Percentiles rank a stretch among this genome's conserved stretches.
Evolutionary conservation across 192 early-diverging fungal species (phyloP).

Genomic region (Backusella sp.): DNA sequence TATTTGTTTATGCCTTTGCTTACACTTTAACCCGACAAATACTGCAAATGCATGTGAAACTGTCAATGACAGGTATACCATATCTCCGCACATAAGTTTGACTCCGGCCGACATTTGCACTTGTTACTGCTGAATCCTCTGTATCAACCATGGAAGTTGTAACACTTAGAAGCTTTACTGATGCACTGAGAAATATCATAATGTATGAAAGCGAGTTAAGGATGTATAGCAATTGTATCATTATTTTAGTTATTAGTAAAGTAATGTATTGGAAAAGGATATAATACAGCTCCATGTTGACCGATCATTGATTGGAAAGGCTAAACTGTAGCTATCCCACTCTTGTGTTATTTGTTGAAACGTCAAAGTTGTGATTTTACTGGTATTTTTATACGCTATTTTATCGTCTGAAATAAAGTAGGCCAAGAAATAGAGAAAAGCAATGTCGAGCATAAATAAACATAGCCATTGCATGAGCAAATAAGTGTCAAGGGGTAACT

Average conservation of each 20-base stretch:
- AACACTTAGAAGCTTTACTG: constrained; percentile 26
- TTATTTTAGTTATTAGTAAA: not conserved
- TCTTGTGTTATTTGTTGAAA: not conserved
- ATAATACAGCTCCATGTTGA: constrained; percentile 18
- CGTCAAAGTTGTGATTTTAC: not conserved
- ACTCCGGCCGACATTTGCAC: constrained; percentile 13
- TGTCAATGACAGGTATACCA: constrained; percentile 37
- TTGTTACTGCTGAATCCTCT: constrained; percentile 26
- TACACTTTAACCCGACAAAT: constrained; percentile 44
- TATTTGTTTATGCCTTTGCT: constrained; percentile 1
- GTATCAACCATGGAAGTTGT: constrained; percentile 28
- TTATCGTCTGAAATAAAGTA: constrained; percentile 17
- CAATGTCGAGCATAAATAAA: constrained; percentile 22
- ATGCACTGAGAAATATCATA: constrained; percentile 26
- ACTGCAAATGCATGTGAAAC: constrained; percentile 28
- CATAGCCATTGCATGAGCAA: constrained; percentile 23
- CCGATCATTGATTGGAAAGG: not conserved
- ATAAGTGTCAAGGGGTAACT: constrained; percentile 23
- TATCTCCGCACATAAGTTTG: constrained; percentile 30
- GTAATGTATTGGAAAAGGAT: constrained; percentile 21
- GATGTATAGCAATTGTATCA: not conserved
- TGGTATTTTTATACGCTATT: not conserved
- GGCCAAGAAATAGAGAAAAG: constrained; percentile 21
- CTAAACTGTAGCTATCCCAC: not conserved
- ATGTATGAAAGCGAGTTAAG: constrained; percentile 17